Base-by-base conservation (phyloP, 495 filamentous ascomycete species). In the Rhypophila decipiens region DNA sequence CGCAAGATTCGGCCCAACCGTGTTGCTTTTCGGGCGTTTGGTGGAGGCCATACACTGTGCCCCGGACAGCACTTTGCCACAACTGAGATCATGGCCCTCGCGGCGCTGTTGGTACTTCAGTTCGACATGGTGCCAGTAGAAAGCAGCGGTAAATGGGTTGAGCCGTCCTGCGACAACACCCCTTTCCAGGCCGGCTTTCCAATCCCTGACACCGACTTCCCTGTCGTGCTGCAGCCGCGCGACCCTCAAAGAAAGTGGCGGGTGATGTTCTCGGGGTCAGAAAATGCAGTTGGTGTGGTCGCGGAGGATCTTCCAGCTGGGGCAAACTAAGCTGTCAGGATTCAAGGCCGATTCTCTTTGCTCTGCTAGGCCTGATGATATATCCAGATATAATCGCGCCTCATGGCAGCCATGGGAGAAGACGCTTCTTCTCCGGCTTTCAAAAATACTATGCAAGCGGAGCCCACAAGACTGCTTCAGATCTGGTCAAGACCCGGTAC, bases 11-110 rank as follows among this genome's bases (percentile, higher is more conserved):
- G 55, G 40, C 50, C 39, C 1, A 60, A 59, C 24, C 46, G 44
- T 0, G 47, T 51, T 2, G 67, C 63, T 1, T 73, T 69, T 47
- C 53, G 64, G 5, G 51, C 54, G 1, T 70, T 64, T 19, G 66
- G 64, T 7, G 63, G 62, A 19, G 58, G 59, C 3, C 47, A 57
- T 3, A 46, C 59, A 7, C 44, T 69, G 12, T 68, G 64, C 43
- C 64, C 64, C n/a, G 64, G 60, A 7, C 53, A 63, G 7, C 55
- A 61, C 23, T 71, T 69, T 43, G 66, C 60, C 9, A 62, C 52
- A 10, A 58, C 57, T 2, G 61, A 68, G 49, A 56, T 67, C 15
- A 46, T 67, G 47, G 42, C 58, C 18, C 27, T 66, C 37, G 53
- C 66, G 12, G 67, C 68, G 11, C 52, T 69, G 27, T 11, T 75